Base-by-base conservation (phyloP, 352 stramenopile species). In the Pythium guiyangense region DNA sequence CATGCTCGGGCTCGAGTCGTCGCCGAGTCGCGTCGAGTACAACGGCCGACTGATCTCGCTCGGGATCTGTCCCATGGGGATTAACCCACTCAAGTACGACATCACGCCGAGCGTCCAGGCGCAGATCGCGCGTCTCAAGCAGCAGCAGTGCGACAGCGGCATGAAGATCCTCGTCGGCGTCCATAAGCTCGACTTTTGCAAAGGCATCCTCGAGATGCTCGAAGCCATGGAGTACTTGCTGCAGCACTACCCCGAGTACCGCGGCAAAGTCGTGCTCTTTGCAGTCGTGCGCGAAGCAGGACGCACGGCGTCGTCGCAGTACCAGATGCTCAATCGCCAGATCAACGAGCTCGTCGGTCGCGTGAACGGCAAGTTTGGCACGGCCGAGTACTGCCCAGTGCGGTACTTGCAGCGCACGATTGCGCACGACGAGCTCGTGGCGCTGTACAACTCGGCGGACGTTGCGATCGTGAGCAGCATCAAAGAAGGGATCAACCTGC, bases 191-290 rank as follows among this genome's bases (percentile, higher is more conserved):
- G 81, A 91, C 54, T 88, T 91, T 45, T 90, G 80, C 55, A 90
- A 92, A 58, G 88, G 88, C 5, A 96, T 96, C 34, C 86, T 83
- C 2, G 82, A 96, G 52, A 96, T 94, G 80, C 75, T 96, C 9
- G 79, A 96, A 49, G 88, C 86, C 26, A 90, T 96, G 67, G 88
- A 96, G 62, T 90, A 96, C 27, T 67, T 96, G 54, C 66, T 97
- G 31, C 82, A 88, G 58, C 72, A 92, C 46, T 93, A 97, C 55
- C 88, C 88, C 57, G 84, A 96, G 47, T 97, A 96, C 26, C 95
- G 97, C 50, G 91, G 96, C 31, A 96, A 97, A 43, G 74, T 98
- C 1, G 88, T 98, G 27, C 76, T 98, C 52, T 96, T 98, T 52
- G 94, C 90, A 2, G 94, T 99, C n/a, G 96, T 96, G 26, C 77